Percentiles rank a stretch among this genome's conserved stretches.
phyloP scores from a whole-genome alignment of 2,329 filamentous ascomycete genomes.

The Cladosporium oxysporum region DNA sequence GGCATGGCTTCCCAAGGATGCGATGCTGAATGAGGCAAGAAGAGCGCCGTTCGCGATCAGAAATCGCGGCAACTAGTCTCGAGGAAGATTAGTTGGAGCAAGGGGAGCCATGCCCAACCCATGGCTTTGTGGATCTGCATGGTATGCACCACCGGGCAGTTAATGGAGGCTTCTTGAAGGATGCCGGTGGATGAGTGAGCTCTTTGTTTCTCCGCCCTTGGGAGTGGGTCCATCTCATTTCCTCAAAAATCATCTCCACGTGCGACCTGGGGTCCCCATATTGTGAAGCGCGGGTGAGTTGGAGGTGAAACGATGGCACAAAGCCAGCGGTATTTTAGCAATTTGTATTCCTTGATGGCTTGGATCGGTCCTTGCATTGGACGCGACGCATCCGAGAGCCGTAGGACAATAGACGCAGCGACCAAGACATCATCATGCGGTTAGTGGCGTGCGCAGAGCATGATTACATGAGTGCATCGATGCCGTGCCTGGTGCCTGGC shows the following conservation, averaged over 20 bases:
- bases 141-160: not conserved
- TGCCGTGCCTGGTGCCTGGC: conserved; percentile 18
- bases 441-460: not conserved
- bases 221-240: conserved; percentile 13
- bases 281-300: not conserved
- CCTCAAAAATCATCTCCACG: not conserved
- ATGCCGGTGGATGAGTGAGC: not conserved
- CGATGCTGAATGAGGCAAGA: conserved; percentile 13
- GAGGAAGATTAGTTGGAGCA: conserved; percentile 6
- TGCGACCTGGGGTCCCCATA: conserved; percentile 10
- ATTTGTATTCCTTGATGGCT: not conserved
- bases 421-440: not conserved
- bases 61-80: conserved; percentile 5
- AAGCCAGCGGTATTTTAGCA: not conserved
- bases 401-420: not conserved
- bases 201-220: not conserved
- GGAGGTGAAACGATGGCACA: not conserved
- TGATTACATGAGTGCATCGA: not conserved
- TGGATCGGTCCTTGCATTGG: not conserved
- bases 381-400: not conserved
- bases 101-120: not conserved
- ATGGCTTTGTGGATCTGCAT: not conserved
- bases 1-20: conserved; percentile 4
- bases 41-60: conserved; percentile 2
- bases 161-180: not conserved